phyloP scores from a whole-genome alignment of 1,284 basidiomycete genomes.

The Macrocystidia cucumis region DNA sequence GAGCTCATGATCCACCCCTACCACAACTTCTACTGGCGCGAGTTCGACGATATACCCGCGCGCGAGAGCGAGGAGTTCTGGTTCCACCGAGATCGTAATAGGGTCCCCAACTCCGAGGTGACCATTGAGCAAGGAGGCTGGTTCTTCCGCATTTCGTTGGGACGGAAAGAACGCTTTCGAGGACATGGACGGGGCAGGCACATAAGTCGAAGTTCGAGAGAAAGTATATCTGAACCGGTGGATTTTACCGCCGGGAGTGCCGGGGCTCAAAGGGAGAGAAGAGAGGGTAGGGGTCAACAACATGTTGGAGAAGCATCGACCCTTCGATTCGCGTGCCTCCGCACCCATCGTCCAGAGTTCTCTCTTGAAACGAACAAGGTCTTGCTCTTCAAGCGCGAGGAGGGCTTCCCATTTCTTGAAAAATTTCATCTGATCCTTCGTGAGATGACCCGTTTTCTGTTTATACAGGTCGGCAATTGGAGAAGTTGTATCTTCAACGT shows the following conservation, averaged over 20 bases:
- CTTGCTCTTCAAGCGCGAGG: constrained; percentile 85
- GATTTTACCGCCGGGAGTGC: constrained; percentile 11
- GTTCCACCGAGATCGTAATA: constrained; percentile 80
- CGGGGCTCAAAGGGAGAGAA: constrained; percentile 2
- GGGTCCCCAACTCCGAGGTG: constrained; percentile 79
- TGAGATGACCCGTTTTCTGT: constrained; percentile 79
- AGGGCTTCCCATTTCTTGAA: constrained; percentile 90
- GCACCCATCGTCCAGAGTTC: constrained; percentile 95
- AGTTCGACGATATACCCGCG: constrained; percentile 81
- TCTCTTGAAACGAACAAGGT: constrained; percentile 74
- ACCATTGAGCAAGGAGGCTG: constrained; percentile 62
- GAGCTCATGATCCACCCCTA: constrained; percentile 83
- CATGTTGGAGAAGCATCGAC: constrained; percentile 82
- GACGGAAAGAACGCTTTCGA: too few relatives aligned
- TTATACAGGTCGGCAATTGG: constrained; percentile 73
- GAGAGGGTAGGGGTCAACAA: constrained; percentile 36
- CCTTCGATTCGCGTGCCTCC: constrained; percentile 67
- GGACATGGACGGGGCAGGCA: too few relatives aligned
- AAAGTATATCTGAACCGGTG: constrained; percentile 53
- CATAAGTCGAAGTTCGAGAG: constrained; percentile 10
- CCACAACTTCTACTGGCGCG: constrained; percentile 51
- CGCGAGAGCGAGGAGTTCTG: constrained; percentile 75
- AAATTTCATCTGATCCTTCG: constrained; percentile 61
- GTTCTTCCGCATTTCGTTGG: too few relatives aligned
- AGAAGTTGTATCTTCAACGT: constrained; percentile 48